A percentile compares a stretch with the other conserved stretches of the same genome.
These are phyloP conservation scores for Ophiobolus disseminans DNA, from an alignment of 2,329 filamentous ascomycete genomes.

Conservation along the genomic window DNA sequence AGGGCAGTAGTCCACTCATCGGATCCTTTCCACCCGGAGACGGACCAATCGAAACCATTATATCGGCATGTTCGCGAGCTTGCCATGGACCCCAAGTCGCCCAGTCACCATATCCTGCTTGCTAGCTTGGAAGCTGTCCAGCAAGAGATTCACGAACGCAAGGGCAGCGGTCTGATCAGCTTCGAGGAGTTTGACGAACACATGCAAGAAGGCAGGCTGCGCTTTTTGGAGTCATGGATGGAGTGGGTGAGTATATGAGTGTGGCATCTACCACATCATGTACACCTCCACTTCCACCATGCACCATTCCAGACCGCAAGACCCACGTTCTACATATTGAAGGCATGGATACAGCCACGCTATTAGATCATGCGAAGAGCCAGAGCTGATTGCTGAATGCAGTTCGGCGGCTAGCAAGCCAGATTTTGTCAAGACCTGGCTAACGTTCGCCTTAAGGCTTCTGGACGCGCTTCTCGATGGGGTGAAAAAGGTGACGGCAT, in stretches of 20 bases:
- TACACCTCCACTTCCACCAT: too few relatives aligned
- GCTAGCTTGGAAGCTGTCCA: constrained; percentile 69
- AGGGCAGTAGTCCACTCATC: constrained; percentile 15
- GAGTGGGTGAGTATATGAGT: constrained; percentile 66
- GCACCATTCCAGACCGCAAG: too few relatives aligned
- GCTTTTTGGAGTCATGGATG: constrained; percentile 90
- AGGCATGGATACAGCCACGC: too few relatives aligned
- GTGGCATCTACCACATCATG: too few relatives aligned
- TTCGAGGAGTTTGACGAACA: constrained; percentile 81
- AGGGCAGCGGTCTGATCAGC: constrained; percentile 79
- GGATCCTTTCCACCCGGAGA: constrained; percentile 20
- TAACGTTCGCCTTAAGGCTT: too few relatives aligned
- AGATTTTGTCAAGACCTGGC: too few relatives aligned
- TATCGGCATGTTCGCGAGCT: constrained; percentile 27
- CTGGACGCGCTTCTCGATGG: too few relatives aligned
- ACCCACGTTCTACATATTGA: too few relatives aligned
- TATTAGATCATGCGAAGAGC: too few relatives aligned
- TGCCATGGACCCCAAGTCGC: constrained; percentile 23
- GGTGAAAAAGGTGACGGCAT: too few relatives aligned
- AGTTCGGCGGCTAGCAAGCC: too few relatives aligned
- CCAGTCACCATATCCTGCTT: constrained; percentile 47
- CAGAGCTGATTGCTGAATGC: too few relatives aligned
- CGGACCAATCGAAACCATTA: constrained; percentile 18
- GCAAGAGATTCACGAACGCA: constrained; percentile 70
- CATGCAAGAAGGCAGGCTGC: constrained; percentile 68